phyloP scores from a whole-genome alignment of 768 basidiomycete species.

The Lanmaoa rubissima region DNA sequence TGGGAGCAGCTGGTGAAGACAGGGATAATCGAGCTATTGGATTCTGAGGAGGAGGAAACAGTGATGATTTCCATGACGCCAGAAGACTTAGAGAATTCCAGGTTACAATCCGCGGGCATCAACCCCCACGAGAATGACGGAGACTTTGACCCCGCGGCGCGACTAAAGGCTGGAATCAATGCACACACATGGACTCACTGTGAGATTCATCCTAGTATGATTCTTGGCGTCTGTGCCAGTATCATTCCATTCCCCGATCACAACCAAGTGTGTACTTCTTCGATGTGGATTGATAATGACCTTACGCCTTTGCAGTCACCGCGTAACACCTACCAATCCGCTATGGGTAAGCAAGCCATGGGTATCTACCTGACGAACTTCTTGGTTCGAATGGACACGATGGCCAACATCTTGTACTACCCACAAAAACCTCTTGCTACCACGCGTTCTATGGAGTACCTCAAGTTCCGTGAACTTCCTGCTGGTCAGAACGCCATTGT shows the following conservation, averaged over 20 bases:
- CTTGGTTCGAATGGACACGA: conserved; percentile 98
- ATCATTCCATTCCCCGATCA: conserved; percentile 99
- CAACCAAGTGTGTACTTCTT: conserved; percentile 72
- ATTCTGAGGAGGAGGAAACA: conserved; percentile 99
- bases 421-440: conserved; percentile 99
- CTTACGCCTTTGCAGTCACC: conserved; percentile 64
- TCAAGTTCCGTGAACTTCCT: conserved; percentile 97
- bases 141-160: conserved; percentile 83
- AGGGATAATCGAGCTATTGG: conserved; percentile 90
- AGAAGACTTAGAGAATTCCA: conserved; percentile 87
- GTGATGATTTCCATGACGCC: conserved; percentile 99
- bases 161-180: conserved; percentile 80
- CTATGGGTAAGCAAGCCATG: conserved; percentile 99
- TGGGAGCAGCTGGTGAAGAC: conserved; percentile 85
- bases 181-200: conserved; percentile 98
- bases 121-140: conserved; percentile 59
- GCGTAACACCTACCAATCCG: conserved; percentile 99
- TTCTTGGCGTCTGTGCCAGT: conserved; percentile 95
- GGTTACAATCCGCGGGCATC: conserved; percentile 59
- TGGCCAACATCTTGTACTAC: conserved; percentile 99
- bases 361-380: conserved; percentile 98
- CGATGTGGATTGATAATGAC: neutral
- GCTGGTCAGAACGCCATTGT: conserved; percentile 99
- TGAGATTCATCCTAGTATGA: conserved; percentile 99
- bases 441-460: conserved; percentile 98